A percentile compares a stretch with the other conserved stretches of the same genome.
phyloP scores from a whole-genome alignment of 306 rosid genomes.

The Macrotyloma uniflorum region DNA sequence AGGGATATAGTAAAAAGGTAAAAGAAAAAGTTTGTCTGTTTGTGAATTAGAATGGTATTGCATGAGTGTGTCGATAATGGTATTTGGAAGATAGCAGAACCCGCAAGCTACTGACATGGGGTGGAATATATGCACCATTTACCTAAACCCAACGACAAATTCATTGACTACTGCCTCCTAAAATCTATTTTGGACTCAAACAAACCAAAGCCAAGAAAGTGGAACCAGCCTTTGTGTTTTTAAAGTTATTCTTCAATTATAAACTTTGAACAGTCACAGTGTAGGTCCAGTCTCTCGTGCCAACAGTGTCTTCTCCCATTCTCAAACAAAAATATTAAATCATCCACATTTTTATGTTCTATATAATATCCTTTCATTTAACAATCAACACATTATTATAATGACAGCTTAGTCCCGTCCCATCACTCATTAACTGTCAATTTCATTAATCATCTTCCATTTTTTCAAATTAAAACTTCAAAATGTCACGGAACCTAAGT shows the following conservation, averaged over 20 bases:
- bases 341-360: slow-evolving; percentile 10
- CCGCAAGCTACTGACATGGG: slow-evolving; percentile 21
- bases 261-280: neutral
- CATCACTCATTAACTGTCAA: slow-evolving; percentile 21
- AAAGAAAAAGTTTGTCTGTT: slow-evolving; percentile 34
- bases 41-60: slow-evolving; percentile 22
- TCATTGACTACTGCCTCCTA: slow-evolving; percentile 30
- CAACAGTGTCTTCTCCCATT: slow-evolving; percentile 9
- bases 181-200: slow-evolving; percentile 19
- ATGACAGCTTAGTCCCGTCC: neutral
- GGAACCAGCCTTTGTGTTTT: slow-evolving; percentile 30
- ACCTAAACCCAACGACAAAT: slow-evolving; percentile 23
- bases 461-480: slow-evolving; percentile 25
- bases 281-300: slow-evolving; percentile 21
- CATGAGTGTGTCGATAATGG: slow-evolving; percentile 8
- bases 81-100: neutral
- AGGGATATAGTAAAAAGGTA: neutral
- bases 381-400: neutral
- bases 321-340: slow-evolving; percentile 7
- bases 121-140: slow-evolving; percentile 30
- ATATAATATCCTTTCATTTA: neutral
- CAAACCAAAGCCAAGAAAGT: slow-evolving; percentile 8
- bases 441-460: neutral
- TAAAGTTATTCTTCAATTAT: neutral
- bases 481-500: slow-evolving; percentile 21